Evolutionary conservation across 177 flowering plant species (phyloP), one percentile per base, ranked within the genome.

Genomic region (Vitis hybrid): DNA sequence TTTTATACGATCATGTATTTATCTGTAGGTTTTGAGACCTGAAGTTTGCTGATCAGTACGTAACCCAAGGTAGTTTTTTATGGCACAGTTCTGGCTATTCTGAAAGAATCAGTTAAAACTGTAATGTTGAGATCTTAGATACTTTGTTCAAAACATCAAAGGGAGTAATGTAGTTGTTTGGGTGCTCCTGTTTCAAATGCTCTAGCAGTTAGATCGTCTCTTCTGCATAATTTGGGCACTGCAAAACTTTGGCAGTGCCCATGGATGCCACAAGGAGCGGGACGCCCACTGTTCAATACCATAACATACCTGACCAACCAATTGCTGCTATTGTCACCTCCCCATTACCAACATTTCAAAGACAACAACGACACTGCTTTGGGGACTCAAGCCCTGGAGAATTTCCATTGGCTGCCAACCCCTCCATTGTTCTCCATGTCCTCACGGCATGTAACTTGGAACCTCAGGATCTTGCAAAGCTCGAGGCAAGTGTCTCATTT

Each of bases 401-500:
- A 50, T 95, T 95, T 72, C 97, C 98, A 9, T 81, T 95, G 68
- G 90, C 97, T 64, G 93, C 93, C 15, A 95, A 75, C 49, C 99
- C 99, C 33, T 93, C 92, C 56, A 89, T 91, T 78, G 93, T 95
- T 26, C 99, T 95, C 65, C 97, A 95, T 85, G 92, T 95, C 63
- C 96, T 95, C 29, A 88, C 97, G 0, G 88, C 86, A 15, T 89
- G 93, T 78, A 84, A 87, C 74, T 74, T 95, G 76, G 98, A 93
- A 68, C 91, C 98, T 10, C 90, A 87, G 65, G 97, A 92, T 71
- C 97, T 95, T 64, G 98, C 98, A 33, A 93, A 81, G 50, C 88
- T 95, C 51, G 99, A 95, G 99, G 99, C 97, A 85, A 88, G 97
- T 81, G 15, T 16, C 51, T 8, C 53, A n/a, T 61, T 68, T 64